Evolutionary conservation across 106 monocot genomes (phyloP), one percentile per base, ranked within the genome.

Genomic region (Apostasia ramifera): DNA sequence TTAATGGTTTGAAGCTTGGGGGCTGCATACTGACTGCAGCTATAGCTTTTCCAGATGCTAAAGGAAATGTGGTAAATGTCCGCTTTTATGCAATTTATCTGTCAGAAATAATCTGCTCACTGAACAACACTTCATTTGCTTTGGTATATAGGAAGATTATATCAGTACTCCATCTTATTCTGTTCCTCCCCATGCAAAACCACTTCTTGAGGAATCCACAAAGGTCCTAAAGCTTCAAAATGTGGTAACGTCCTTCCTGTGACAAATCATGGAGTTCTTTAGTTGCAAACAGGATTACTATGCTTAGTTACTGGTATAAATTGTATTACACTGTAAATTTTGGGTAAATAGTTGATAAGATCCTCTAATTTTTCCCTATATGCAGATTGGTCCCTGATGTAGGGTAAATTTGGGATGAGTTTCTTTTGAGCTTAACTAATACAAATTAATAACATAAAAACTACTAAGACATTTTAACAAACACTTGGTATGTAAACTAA

Each of bases 1-100:
- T 98, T 40, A 90, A 93, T 74, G 98, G 98, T 26, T 85, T 98
- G 87, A 98, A 83, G 74, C 73, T 98, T 4, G 92, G 90, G 14
- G 84, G 83, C 61, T 48, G 41, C 43, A 42, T 92, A 45, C 67
- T 98, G 45, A 90, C 83, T 70, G 92, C 76, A 51, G 85, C 88
- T 76, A 81, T 70, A 83, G 85, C 82, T 64, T 68, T 83, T 81
- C 76, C 72, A 57, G 71, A 77, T 74, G 47, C 69, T 63, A 58
- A 80, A 57, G 77, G 46, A n/a, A 68, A 82, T 67, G 81, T 82
- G 80, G 66, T 81, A 75, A 12, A 44, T 39, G 44, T 66, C 5
- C 53, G 4, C 37, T 14, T 45, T 53, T 40, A 2, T 58, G 11
- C 1, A 47, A 44, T 57, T 47, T 78, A 53, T 8, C 8, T 47